Base-by-base conservation (phyloP, 2,329 filamentous ascomycete species). In the Fusarium lateritium region DNA sequence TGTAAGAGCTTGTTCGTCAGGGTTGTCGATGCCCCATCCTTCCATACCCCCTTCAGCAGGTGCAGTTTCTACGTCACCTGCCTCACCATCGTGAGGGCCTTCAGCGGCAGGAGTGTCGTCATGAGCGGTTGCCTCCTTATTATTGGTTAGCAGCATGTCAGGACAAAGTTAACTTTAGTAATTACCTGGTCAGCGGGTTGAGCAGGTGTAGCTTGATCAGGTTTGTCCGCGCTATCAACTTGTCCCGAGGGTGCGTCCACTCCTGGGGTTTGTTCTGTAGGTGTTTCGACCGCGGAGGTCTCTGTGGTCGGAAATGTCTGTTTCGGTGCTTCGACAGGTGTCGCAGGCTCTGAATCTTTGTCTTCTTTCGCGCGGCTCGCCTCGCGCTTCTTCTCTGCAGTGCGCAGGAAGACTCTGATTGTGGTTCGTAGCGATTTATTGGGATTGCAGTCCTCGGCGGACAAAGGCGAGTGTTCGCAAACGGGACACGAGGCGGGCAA, bases 391-490 rank as follows among this genome's bases (percentile, higher is more conserved):
- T 97, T 97, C 79, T 97, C 92, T 72, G 94, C 92, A 0, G 92
- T 97, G 75, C 94, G 92, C 49, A 99, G 82, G 76, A 97, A 99
- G 14, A 96, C 93, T 72, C 93, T 92, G 71, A 98, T 91, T 3
- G 96, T 99, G 26, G 93, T 96, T 70, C 96, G 91, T n/a, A 98
- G 84, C 28, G 92, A 90, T 78, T 97, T 98, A 79, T 97, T 93
- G 3, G 93, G 89, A 66, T 92, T 94, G 84, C 94, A 97, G 71
- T 96, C 91, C 63, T 93, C 92, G 46, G 91, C 88, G 28, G 94
- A 93, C 62, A 99, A 87, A 0, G 96, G 96, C 22, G 90, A 92
- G 78, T 99, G 96, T 69, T 94, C 92, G 86, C 96, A 99, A 62
- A 97, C 92, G 3, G 96, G 95, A 75, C 96, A 99, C 44, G 91